These are phyloP conservation scores for Talaromyces pinophilus DNA, from an alignment of 2,329 filamentous ascomycete species.

Conservation along the genomic window DNA sequence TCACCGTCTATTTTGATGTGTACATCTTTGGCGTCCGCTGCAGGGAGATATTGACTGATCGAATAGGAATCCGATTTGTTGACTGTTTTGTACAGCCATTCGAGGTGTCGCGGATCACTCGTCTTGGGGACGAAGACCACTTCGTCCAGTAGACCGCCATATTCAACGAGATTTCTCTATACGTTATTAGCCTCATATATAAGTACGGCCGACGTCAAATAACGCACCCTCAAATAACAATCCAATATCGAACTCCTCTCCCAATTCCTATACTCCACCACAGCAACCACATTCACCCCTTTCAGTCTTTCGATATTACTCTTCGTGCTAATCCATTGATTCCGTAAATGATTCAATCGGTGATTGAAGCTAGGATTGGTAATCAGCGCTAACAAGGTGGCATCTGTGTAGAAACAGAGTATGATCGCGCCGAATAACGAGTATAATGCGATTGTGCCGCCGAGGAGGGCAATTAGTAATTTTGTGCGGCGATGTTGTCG, in stretches of 20 bases:
- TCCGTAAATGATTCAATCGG: slow-evolving; percentile 27
- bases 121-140: slow-evolving; percentile 48
- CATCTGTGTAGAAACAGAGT: slow-evolving; percentile 15
- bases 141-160: slow-evolving; percentile 46
- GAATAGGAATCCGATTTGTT: slow-evolving; percentile 35
- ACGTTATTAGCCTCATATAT: not conserved
- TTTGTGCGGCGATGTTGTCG: not conserved
- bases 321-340: slow-evolving; percentile 36
- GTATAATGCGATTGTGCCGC: slow-evolving; percentile 11
- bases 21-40: not conserved
- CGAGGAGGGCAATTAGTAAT: slow-evolving; percentile 9
- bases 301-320: slow-evolving; percentile 36
- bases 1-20: slow-evolving; percentile 50
- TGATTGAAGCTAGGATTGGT: slow-evolving; percentile 25
- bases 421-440: slow-evolving; percentile 1
- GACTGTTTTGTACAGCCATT: slow-evolving; percentile 40
- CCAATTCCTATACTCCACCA: slow-evolving; percentile 43
- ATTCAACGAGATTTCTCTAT: slow-evolving; percentile 41
- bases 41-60: slow-evolving; percentile 25
- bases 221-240: slow-evolving; percentile 44
- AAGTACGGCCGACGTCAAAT: no score
- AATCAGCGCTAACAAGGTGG: slow-evolving; percentile 11
- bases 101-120: slow-evolving; percentile 36
- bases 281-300: slow-evolving; percentile 40
- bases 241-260: slow-evolving; percentile 42